Base-by-base conservation (phyloP, 345 rosid genomes). In the Brassica cretica region DNA sequence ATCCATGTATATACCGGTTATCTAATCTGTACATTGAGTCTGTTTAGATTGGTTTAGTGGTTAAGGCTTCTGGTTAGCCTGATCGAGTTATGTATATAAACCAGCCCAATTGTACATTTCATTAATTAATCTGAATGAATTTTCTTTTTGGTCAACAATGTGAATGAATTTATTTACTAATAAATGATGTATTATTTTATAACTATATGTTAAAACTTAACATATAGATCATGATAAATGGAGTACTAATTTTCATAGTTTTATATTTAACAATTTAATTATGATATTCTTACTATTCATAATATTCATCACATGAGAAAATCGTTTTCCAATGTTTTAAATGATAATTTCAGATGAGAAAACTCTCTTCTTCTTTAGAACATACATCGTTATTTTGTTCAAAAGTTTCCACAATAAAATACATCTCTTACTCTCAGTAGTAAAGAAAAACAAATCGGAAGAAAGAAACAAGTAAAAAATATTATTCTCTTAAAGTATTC, bases 381-480 rank as follows among this genome's bases (percentile, higher is more conserved):
- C 32, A 55, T 6, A 18, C 21, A 35, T 3, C 2, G 21, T 21
- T 70, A 3, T 19, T 56, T 3, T 33, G 6, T 3, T 12, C 19
- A 19, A 53, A 68, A 30, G 10, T 27, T 2, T 8, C 27, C 53
- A 14, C 15, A 51, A 68, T 4, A 69, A 29, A 53, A 29, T 19
- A 70, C 18, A 41, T 24, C 19, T 44, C 58, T 41, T 9, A 12
- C 5, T 8, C 41, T 27, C 59, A 8, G 12, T 15, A 29, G 62
- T 29, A 51, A 51, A 49, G 61, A 68, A 66, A 67, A 14, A 66
- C 8, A 3, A 11, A 39, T 14, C 18, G 5, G 32, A 8, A 25
- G 19, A 68, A 18, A 21, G 30, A 58, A 59, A 58, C n/a, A 58
- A 64, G 68, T n/a, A 64, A 64, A 64, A 64, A 63, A 12, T n/a